Conservation (phyloP, 2,329 filamentous ascomycete genomes). For the Helotiales sp. region DNA sequence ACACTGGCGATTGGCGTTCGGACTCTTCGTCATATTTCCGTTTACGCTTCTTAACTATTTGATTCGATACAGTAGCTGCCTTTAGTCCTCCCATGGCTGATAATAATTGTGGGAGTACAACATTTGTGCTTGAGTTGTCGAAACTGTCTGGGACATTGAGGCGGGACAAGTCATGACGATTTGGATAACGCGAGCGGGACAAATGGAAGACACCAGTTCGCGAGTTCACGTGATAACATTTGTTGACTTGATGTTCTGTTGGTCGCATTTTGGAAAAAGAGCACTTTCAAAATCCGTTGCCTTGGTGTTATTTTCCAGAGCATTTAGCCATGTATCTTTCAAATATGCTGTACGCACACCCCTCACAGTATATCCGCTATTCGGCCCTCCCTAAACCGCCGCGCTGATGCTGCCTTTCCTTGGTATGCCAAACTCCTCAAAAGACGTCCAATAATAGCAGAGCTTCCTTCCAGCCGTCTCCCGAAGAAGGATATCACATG, state of each 20-base stretch:
- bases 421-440: conserved; percentile 38
- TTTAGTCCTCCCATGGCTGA: conserved; percentile 45
- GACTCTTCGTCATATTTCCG: conserved; percentile 40
- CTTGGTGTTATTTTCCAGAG: background rate
- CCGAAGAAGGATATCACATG: conserved; percentile 24
- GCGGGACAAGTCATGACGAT: background rate
- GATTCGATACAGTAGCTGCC: conserved; percentile 53
- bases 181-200: background rate
- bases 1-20: conserved; percentile 10
- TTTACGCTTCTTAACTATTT: conserved; percentile 48
- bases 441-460: conserved; percentile 23
- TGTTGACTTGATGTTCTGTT: no score
- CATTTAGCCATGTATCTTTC: background rate
- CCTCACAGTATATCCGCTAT: conserved; percentile 3
- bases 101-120: background rate
- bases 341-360: background rate
- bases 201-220: no score
- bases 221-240: conserved; percentile 2
- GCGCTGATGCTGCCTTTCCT: conserved; percentile 35
- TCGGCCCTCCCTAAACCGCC: conserved; percentile 44
- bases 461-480: conserved; percentile 16
- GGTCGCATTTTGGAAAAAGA: no score
- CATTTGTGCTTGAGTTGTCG: background rate
- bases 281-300: background rate
- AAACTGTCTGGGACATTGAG: background rate